These are phyloP conservation scores for Flaveria sonorensis DNA, from an alignment of 129 eudicot genomes.

Conservation along the genomic window DNA sequence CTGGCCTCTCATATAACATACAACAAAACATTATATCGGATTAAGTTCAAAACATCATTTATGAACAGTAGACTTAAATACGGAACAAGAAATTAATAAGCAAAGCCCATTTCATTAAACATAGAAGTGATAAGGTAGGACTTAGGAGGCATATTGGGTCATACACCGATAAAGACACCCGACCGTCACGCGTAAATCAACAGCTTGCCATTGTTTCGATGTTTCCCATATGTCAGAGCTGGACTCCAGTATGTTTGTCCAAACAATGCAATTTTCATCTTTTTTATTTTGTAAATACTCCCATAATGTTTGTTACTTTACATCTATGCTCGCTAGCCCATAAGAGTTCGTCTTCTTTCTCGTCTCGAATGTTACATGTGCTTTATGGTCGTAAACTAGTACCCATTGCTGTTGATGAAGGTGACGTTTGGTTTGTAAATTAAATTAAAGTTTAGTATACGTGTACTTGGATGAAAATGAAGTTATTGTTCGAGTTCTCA, in stretches of 20 bases:
- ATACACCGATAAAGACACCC: conserved; percentile 7
- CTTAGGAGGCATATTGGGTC: conserved; percentile 18
- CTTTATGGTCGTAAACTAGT: background rate
- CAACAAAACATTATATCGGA: too few species aligned
- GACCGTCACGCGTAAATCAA: conserved; percentile 30
- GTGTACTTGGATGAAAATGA: background rate
- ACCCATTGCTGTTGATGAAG: background rate
- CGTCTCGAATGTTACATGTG: background rate
- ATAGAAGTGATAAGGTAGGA: background rate
- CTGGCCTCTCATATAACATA: too few species aligned
- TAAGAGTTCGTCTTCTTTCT: background rate
- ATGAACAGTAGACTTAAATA: conserved; percentile 1
- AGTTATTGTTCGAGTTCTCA: background rate
- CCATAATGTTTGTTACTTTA: background rate
- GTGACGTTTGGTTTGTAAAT: background rate
- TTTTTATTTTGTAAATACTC: background rate
- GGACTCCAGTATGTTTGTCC: conserved; percentile 17
- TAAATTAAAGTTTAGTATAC: background rate
- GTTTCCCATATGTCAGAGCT: conserved; percentile 5
- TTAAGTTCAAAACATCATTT: too few species aligned
- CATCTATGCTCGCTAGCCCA: too few species aligned
- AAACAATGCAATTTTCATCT: background rate
- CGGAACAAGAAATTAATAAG: conserved; percentile 3
- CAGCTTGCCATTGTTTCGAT: conserved; percentile 16
- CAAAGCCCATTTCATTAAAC: conserved; percentile 18